A percentile compares a stretch with the other conserved stretches of the same genome.
These are phyloP conservation scores for Diddensiella santjacobensis DNA, from an alignment of 805 yeast genomes.

Conservation along the genomic window DNA sequence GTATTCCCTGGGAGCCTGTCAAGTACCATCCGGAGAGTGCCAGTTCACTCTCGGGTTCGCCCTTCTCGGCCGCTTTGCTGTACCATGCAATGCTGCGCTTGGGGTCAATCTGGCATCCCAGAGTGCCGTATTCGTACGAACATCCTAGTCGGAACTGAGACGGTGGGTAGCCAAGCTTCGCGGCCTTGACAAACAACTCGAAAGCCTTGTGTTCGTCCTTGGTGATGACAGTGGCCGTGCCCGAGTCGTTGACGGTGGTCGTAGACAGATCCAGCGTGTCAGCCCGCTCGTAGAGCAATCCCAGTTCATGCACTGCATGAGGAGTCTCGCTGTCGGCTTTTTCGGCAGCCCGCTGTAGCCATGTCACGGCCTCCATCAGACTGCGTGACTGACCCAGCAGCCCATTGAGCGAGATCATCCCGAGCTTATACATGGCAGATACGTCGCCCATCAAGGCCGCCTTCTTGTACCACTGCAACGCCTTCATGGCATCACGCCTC, in stretches of 20 bases:
- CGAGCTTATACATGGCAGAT: conserved; percentile 70
- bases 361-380: conserved; percentile 43
- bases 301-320: conserved; percentile 58
- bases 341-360: conserved; percentile 51
- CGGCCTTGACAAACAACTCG: conserved; percentile 54
- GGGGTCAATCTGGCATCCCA: conserved; percentile 50
- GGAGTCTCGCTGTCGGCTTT: conserved; percentile 44
- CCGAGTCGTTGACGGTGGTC: conserved; percentile 12
- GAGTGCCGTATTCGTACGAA: conserved; percentile 66
- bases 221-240: conserved; percentile 23
- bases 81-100: conserved; percentile 70
- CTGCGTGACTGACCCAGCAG: conserved; percentile 38
- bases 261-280: conserved; percentile 27
- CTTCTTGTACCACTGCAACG: conserved; percentile 50
- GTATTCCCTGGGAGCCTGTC: conserved; percentile 61
- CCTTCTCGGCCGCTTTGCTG: conserved; percentile 59
- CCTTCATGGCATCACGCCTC: conserved; percentile 40
- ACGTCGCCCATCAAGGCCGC: conserved; percentile 63
- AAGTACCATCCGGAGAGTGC: conserved; percentile 78
- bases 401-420: conserved; percentile 58
- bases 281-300: conserved; percentile 49
- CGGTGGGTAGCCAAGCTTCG: conserved; percentile 55
- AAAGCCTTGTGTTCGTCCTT: conserved; percentile 42
- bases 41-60: conserved; percentile 64
- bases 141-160: conserved; percentile 70